Conservation (phyloP, 2,329 filamentous ascomycete species). For the Claviceps cyperi region DNA sequence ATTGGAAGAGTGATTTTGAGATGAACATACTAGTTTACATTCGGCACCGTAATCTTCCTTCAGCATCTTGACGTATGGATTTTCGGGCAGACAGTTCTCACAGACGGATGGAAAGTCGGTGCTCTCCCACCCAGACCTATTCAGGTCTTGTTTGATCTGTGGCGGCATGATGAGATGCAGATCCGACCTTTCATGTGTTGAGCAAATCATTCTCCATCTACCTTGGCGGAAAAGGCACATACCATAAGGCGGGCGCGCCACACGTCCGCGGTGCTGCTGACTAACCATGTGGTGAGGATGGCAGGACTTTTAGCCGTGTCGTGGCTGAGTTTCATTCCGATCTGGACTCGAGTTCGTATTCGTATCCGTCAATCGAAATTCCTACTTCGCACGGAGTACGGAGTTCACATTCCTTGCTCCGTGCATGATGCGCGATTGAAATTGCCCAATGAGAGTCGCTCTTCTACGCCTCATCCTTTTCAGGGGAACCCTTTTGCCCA, state of each 20-base stretch:
- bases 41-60: constrained; percentile 91
- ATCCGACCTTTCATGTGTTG: not conserved
- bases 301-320: too few species aligned
- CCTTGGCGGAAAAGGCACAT: not conserved
- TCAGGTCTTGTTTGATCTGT: constrained; percentile 91
- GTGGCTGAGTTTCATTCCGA: not conserved
- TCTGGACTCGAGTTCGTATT: constrained; percentile 8
- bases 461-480: not conserved
- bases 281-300: not conserved
- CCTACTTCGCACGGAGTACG: too few species aligned
- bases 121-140: constrained; percentile 90
- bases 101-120: constrained; percentile 80
- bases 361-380: constrained; percentile 3
- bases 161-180: constrained; percentile 48
- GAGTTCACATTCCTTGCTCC: too few species aligned
- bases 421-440: not conserved
- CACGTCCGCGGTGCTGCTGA: not conserved
- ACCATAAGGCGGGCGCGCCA: not conserved
- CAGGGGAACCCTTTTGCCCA: constrained; percentile 3
- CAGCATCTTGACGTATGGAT: constrained; percentile 97
- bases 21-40: constrained; percentile 46
- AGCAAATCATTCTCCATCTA: not conserved
- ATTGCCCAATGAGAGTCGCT: constrained; percentile 6
- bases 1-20: not conserved
- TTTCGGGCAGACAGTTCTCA: constrained; percentile 89